Evolutionary conservation across 257 asterid species (phyloP).

Genomic region (Apocynum venetum): DNA sequence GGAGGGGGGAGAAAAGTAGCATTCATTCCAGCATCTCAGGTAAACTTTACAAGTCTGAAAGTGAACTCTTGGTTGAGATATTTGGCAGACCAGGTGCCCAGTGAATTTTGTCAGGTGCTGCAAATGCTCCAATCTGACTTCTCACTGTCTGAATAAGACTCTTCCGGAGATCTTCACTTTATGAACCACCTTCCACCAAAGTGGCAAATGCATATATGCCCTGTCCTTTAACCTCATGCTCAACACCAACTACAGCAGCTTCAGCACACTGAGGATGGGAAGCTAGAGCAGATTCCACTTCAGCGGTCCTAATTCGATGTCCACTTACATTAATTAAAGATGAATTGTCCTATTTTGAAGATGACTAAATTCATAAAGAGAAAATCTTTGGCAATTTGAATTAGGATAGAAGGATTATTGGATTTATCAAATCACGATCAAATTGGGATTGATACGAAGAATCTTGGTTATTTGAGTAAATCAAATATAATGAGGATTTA

Average conservation of each 20-base stretch:
- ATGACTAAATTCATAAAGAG: too few relatives aligned
- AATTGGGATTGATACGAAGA: too few relatives aligned
- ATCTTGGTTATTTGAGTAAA: too few relatives aligned
- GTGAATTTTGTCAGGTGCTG: conserved; percentile 88
- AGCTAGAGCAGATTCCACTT: conserved; percentile 98
- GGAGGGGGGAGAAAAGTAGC: not conserved
- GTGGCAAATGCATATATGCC: conserved; percentile 95
- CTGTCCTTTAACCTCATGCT: conserved; percentile 99
- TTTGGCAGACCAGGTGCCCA: conserved; percentile 86
- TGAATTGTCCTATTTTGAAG: too few relatives aligned
- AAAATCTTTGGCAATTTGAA: too few relatives aligned
- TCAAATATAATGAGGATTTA: too few relatives aligned
- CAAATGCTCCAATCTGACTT: conserved; percentile 99
- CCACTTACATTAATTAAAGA: too few relatives aligned
- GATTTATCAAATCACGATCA: too few relatives aligned
- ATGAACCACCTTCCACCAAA: conserved; percentile 78
- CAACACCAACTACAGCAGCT: conserved; percentile 98
- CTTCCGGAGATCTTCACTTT: conserved; percentile 81
- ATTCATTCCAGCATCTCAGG: not conserved
- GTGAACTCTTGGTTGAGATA: not conserved
- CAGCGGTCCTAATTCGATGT: conserved; percentile 96
- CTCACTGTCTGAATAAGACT: conserved; percentile 63
- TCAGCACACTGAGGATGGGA: conserved; percentile 92
- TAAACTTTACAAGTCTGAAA: not conserved
- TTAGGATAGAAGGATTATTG: too few relatives aligned